Conservation (phyloP, 176 grass and related monocot genomes). For the Neostapfia colusana region DNA sequence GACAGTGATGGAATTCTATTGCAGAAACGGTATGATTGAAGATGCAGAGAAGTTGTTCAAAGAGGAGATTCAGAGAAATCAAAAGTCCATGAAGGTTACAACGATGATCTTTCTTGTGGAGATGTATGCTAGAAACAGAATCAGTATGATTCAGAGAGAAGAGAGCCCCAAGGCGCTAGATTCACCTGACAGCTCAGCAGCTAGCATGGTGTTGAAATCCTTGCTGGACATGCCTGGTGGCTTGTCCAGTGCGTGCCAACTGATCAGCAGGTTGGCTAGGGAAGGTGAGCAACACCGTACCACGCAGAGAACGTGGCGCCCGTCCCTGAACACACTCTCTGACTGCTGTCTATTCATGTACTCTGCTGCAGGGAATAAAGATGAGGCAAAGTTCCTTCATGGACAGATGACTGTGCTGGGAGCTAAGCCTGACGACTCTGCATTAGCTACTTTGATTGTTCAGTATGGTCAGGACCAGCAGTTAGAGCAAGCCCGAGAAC, state of each 20-base stretch:
- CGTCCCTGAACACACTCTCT: constrained; percentile 12
- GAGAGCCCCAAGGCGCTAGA: constrained; percentile 41
- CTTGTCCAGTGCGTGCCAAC: constrained; percentile 50
- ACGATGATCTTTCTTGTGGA: constrained; percentile 54
- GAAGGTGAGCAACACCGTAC: constrained; percentile 62
- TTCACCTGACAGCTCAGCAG: constrained; percentile 30
- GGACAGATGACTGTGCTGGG: constrained; percentile 56
- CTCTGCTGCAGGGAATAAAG: constrained; percentile 63
- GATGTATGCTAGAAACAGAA: constrained; percentile 61
- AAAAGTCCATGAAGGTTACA: constrained; percentile 38
- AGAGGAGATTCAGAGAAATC: constrained; percentile 59
- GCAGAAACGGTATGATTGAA: constrained; percentile 51
- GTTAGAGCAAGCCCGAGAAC: constrained; percentile 54
- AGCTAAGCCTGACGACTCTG: constrained; percentile 59
- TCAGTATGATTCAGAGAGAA: constrained; percentile 47
- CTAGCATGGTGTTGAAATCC: constrained; percentile 37
- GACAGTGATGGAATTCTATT: constrained; percentile 78
- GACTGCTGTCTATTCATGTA: constrained; percentile 31
- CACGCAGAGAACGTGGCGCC: constrained; percentile 6
- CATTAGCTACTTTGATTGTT: constrained; percentile 68
- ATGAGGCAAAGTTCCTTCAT: constrained; percentile 57
- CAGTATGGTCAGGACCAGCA: constrained; percentile 67
- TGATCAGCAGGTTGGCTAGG: constrained; percentile 71
- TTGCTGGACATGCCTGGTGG: constrained; percentile 56
- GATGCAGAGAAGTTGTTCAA: constrained; percentile 55